Conservation (phyloP, 2,329 filamentous ascomycete species). For the Botrytis paeoniae region DNA sequence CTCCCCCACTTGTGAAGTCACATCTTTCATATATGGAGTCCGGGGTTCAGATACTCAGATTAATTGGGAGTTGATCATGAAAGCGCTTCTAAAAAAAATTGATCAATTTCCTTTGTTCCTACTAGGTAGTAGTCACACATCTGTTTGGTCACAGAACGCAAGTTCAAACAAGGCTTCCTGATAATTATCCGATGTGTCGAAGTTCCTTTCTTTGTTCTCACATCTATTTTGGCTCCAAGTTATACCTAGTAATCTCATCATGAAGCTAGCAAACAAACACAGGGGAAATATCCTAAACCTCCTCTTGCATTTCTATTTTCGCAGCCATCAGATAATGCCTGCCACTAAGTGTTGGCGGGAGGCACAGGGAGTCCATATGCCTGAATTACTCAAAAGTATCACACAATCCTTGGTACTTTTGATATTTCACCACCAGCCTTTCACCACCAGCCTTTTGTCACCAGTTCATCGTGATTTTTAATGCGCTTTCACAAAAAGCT, state of each 20-base stretch:
- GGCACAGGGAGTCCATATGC: not conserved
- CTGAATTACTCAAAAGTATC: not conserved
- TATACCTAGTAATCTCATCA: not conserved
- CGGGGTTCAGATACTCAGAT: not conserved
- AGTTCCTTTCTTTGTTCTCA: not conserved
- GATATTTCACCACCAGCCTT: too few relatives aligned
- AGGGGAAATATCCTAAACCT: too few relatives aligned
- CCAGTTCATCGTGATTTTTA: not conserved
- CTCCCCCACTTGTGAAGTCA: conserved; percentile 1
- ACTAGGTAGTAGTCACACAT: not conserved
- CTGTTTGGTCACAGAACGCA: too few relatives aligned
- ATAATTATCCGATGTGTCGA: not conserved
- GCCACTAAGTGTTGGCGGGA: not conserved
- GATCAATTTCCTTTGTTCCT: not conserved
- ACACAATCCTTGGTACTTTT: not conserved
- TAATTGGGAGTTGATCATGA: not conserved
- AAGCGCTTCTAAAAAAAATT: not conserved
- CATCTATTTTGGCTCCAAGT: not conserved
- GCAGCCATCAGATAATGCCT: not conserved
- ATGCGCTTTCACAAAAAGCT: not conserved
- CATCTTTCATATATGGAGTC: not conserved
- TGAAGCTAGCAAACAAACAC: not conserved
- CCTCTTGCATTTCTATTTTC: not conserved
- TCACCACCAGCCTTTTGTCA: not conserved
- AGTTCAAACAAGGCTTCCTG: not conserved